Conservation (phyloP, 2,329 filamentous ascomycete genomes). For the Fusarium heterosporum region DNA sequence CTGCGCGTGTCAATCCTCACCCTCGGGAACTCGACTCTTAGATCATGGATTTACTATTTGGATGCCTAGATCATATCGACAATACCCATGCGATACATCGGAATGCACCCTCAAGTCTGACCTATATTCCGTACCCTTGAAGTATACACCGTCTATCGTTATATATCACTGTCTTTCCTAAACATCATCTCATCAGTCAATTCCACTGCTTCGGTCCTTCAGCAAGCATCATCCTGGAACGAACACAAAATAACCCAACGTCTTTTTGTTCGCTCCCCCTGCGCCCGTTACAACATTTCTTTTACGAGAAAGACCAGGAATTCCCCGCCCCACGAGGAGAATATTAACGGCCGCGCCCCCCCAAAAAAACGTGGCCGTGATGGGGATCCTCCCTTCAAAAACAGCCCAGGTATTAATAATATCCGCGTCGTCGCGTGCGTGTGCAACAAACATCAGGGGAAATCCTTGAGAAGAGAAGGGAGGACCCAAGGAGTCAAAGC, state of each 20-base stretch:
- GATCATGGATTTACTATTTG: slow-evolving; percentile 2
- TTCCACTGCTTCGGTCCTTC: slow-evolving; percentile 39
- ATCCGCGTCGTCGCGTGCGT: too few relatives aligned
- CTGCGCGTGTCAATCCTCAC: slow-evolving; percentile 31
- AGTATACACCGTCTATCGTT: slow-evolving; percentile 9
- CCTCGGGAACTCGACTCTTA: slow-evolving; percentile 23
- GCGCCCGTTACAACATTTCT: slow-evolving; percentile 14
- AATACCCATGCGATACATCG: slow-evolving; percentile 2
- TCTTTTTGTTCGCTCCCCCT: slow-evolving; percentile 9
- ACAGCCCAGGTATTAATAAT: too few relatives aligned
- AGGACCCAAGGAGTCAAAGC: slow-evolving; percentile 18
- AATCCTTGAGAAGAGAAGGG: not conserved
- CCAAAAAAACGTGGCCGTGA: slow-evolving; percentile 5
- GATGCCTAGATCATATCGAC: slow-evolving; percentile 8
- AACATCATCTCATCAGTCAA: slow-evolving; percentile 32
- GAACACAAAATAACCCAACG: slow-evolving; percentile 15
- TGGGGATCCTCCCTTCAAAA: slow-evolving; percentile 32
- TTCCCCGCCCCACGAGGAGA: slow-evolving; percentile 14
- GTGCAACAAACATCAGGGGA: slow-evolving; percentile 7
- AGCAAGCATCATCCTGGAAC: slow-evolving; percentile 41
- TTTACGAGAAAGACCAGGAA: slow-evolving; percentile 2
- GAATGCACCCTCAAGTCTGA: too few relatives aligned
- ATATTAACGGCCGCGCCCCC: not conserved
- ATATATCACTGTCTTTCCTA: not conserved
- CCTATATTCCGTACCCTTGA: slow-evolving; percentile 3